Percentiles rank a stretch among this genome's conserved stretches.
phyloP scores from a whole-genome alignment of 2,329 filamentous ascomycete genomes.

The Pseudocercospora cruenta region DNA sequence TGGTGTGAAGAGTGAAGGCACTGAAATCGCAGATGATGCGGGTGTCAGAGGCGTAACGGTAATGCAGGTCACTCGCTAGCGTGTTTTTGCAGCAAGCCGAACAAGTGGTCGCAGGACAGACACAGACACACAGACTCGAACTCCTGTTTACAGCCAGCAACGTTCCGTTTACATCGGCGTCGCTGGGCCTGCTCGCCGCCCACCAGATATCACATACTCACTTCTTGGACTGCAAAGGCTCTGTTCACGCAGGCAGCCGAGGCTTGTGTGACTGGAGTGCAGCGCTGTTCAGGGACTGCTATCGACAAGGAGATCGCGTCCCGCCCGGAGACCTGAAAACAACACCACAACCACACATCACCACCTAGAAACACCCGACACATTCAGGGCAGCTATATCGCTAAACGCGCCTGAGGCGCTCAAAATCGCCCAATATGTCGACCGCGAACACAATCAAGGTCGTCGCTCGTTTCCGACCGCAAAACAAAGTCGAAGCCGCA shows the following conservation, averaged over 20 bases:
- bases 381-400: conserved; percentile 2
- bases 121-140: neutral
- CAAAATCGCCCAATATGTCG: conserved; percentile 30
- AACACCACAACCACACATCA: conserved; percentile 1
- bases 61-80: conserved; percentile 1
- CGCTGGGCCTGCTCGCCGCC: neutral
- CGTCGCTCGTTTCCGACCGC: conserved; percentile 94
- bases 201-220: neutral
- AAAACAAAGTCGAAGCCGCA: conserved; percentile 90
- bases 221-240: neutral
- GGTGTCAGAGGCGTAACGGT: neutral
- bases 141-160: neutral
- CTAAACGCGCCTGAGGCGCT: conserved; percentile 8
- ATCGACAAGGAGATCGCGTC: neutral
- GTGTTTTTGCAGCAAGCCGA: neutral
- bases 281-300: neutral
- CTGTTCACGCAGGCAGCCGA: neutral
- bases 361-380: neutral
- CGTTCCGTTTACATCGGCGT: neutral
- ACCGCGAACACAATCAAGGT: conserved; percentile 60
- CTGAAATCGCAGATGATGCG: neutral
- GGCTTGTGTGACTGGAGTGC: neutral
- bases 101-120: neutral
- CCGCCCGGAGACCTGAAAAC: conserved; percentile 4
- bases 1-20: neutral